These are phyloP conservation scores for Isochrysis galbana DNA, from an alignment of 78 protist genomes.

Conservation along the genomic window DNA sequence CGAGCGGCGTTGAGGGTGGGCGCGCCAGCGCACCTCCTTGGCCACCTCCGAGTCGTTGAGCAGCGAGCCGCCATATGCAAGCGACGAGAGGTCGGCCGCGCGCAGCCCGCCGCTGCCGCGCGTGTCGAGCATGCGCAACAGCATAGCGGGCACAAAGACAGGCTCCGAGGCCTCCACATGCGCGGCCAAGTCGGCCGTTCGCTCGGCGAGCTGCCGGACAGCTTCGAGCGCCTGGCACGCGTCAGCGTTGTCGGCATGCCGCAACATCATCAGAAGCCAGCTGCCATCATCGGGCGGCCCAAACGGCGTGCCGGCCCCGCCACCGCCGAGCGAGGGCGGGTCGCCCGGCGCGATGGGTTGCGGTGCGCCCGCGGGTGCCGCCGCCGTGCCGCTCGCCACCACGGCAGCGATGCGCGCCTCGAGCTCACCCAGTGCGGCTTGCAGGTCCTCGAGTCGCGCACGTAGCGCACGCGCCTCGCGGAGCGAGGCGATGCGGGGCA, in stretches of 20 bases:
- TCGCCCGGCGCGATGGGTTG: too few relatives aligned
- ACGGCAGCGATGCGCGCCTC: not conserved
- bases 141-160: not conserved
- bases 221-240: not conserved
- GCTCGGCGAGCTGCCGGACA: not conserved
- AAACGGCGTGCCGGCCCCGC: too few relatives aligned
- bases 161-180: not conserved
- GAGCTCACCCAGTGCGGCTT: not conserved
- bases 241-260: not conserved
- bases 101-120: not conserved
- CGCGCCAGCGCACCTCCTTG: constrained; percentile 8
- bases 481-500: not conserved
- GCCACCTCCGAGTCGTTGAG: not conserved
- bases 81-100: not conserved
- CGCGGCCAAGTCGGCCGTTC: not conserved
- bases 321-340: too few relatives aligned
- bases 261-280: not conserved
- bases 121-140: not conserved
- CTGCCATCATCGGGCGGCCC: not conserved
- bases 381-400: too few relatives aligned
- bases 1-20: not conserved
- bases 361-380: too few relatives aligned
- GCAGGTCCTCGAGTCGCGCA: not conserved
- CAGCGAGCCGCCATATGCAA: too few relatives aligned
- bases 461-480: not conserved